Evolutionary conservation across 2,329 filamentous ascomycete species (phyloP).

Genomic region (Zymoseptoria passerinii): DNA sequence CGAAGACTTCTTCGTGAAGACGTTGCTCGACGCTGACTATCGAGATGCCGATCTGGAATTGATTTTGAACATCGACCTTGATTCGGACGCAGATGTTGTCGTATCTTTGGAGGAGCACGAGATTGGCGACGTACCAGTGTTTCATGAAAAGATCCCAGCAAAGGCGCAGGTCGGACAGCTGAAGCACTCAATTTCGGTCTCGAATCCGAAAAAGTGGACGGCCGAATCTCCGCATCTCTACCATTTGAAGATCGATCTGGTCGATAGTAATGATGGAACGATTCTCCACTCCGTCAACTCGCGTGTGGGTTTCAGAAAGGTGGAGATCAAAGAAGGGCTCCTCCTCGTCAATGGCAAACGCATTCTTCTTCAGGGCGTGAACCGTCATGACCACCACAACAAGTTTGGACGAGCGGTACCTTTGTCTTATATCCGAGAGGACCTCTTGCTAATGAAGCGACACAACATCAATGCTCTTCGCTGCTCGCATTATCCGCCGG

Average conservation of each 20-base stretch:
- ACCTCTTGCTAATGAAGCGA: conserved; percentile 58
- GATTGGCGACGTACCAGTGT: not conserved
- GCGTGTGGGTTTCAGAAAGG: conserved; percentile 52
- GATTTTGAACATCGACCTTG: conserved; percentile 29
- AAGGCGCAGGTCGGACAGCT: conserved; percentile 10
- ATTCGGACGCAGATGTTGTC: not conserved
- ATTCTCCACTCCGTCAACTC: conserved; percentile 39
- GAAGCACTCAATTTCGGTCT: conserved; percentile 29
- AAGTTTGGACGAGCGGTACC: conserved; percentile 54
- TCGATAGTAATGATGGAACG: conserved; percentile 7
- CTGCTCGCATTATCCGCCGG: conserved; percentile 57
- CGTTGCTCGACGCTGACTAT: conserved; percentile 45
- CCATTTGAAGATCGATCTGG: conserved; percentile 32
- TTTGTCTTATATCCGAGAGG: conserved; percentile 49
- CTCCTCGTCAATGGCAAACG: conserved; percentile 54
- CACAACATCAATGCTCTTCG: conserved; percentile 64
- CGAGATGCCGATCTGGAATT: conserved; percentile 44
- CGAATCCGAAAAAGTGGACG: conserved; percentile 55
- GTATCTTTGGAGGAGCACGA: conserved; percentile 15
- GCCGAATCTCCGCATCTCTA: conserved; percentile 60
- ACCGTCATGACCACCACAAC: conserved; percentile 62
- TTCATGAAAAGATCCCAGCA: not conserved
- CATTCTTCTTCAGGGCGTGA: conserved; percentile 54
- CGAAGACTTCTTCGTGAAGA: conserved; percentile 50
- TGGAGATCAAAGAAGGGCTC: conserved; percentile 52